Evolutionary conservation across 169 alveolate genomes (phyloP), one percentile per base, ranked within the genome.

Genomic region (Plasmodium berghei): DNA sequence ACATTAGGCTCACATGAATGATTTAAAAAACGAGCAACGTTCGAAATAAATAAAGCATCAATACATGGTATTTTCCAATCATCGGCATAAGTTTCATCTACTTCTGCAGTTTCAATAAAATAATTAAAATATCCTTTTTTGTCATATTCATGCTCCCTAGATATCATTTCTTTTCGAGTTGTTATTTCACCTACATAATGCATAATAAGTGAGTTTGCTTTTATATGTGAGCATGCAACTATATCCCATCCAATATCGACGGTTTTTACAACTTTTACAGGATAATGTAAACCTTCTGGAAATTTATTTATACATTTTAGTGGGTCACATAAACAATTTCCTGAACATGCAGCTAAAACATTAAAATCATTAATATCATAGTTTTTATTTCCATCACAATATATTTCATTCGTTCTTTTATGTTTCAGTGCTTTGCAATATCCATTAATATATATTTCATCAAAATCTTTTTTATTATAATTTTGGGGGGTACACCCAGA

Each of bases 1-100:
- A 94, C 96, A 75, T 96, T 96, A 5, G 98, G 98, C 26, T 93
- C 96, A 71, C 98, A 96, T 10, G 98, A 96, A 83, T 96, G 98
- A 86, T 96, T 96, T 54, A 96, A 74, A 85, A 96, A 96, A n/a
- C 98, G 88, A 20, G 97, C 96, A 74, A 95, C 94, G 90, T 96
- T 96, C 9, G 97, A 97, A 56, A 93, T 87, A 54, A 93, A 87
- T 63, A 95, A 90, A 22, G 97, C 95, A 63, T 96, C 98, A 34
- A 95, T 94, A 87, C 97, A 94, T 3, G 96, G 96, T 70, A 89
- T 88, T 66, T 87, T 93, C 96, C 96, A 94, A 52, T 93, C 94
- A 62, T 94, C 97, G 14, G 93, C 94, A 69, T 90, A 93, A 4
- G 91, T 93, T 72, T 93, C 95, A 77, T 77, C 89, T 34, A 72